Conservation (phyloP, 2,329 filamentous ascomycete genomes). For the Lasiodiplodia citricola region DNA sequence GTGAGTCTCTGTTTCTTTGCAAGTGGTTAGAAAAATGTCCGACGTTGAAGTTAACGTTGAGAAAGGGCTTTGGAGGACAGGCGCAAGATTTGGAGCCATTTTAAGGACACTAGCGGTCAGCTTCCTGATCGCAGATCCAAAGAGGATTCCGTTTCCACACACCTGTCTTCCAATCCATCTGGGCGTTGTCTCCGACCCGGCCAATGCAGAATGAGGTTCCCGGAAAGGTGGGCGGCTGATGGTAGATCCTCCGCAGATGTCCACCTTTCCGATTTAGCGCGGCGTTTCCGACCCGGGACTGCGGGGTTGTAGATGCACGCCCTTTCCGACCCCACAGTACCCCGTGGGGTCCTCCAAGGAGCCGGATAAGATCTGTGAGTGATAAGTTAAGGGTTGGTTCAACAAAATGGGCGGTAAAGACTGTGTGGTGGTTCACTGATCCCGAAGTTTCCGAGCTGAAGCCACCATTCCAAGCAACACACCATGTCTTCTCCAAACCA, state of each 20-base stretch:
- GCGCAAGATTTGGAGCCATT: neutral
- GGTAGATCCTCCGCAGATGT: neutral
- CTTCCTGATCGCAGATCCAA: neutral
- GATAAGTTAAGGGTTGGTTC: too few species aligned
- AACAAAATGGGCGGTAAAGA: too few species aligned
- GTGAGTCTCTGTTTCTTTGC: neutral
- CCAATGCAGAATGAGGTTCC: neutral
- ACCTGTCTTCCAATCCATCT: neutral
- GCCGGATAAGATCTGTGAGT: too few species aligned
- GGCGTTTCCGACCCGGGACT: slow-evolving; percentile 1
- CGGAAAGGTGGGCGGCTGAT: slow-evolving; percentile 2
- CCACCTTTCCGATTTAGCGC: neutral
- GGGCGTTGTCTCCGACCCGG: neutral
- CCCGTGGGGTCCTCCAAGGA: neutral
- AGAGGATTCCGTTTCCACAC: neutral
- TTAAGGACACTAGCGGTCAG: neutral
- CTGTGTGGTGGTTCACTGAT: too few species aligned
- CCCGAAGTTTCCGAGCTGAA: too few species aligned
- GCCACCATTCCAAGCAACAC: too few species aligned
- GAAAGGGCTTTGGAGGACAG: neutral
- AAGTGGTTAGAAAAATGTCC: neutral
- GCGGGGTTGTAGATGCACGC: neutral
- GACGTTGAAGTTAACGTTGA: too few species aligned
- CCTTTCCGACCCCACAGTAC: neutral
- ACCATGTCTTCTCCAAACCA: neutral